Conservation (phyloP, 768 basidiomycete species). For the Gyrodon lividus region DNA sequence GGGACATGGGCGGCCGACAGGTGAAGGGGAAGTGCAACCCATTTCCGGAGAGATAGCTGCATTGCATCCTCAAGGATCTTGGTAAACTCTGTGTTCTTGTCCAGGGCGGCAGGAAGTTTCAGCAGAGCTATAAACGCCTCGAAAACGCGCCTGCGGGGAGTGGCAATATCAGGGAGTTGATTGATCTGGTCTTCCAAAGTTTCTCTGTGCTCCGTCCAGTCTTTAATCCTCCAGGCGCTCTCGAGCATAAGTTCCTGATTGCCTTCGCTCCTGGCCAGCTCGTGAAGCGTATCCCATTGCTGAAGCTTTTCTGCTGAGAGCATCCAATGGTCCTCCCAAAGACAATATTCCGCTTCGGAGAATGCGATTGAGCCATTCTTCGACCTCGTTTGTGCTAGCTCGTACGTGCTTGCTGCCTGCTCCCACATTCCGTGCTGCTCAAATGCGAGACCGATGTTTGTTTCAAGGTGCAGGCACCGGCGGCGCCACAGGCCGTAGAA, state of each 20-base stretch:
- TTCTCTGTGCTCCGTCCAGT: constrained; percentile 85
- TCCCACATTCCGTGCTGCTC: constrained; percentile 99
- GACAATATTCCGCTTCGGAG: constrained; percentile 91
- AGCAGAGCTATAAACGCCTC: constrained; percentile 91
- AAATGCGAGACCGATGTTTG: constrained; percentile 81
- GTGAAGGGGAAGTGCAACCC: constrained; percentile 84
- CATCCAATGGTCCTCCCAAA: constrained; percentile 99
- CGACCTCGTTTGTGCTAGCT: constrained; percentile 84
- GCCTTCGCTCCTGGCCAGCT: constrained; percentile 83
- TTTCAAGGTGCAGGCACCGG: constrained; percentile 85
- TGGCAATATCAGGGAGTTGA: constrained; percentile 80
- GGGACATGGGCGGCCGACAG: constrained; percentile 93
- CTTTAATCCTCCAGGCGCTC: constrained; percentile 90
- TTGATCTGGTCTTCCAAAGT: constrained; percentile 78
- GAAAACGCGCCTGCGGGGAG: constrained; percentile 96
- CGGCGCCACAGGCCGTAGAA: constrained; percentile 96
- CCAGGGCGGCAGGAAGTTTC: constrained; percentile 75
- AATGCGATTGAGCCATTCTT: constrained; percentile 81
- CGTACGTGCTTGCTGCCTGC: constrained; percentile 84
- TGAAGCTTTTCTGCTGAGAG: constrained; percentile 93
- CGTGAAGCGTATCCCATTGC: constrained; percentile 94
- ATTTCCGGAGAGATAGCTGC: constrained; percentile 94
- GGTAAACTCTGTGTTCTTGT: constrained; percentile 87
- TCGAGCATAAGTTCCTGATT: constrained; percentile 93
- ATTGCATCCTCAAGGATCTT: constrained; percentile 92